Evolutionary conservation across 2,329 filamentous ascomycete genomes (phyloP), one percentile per base, ranked within the genome.

Genomic region (Plectosphaerella sp.): DNA sequence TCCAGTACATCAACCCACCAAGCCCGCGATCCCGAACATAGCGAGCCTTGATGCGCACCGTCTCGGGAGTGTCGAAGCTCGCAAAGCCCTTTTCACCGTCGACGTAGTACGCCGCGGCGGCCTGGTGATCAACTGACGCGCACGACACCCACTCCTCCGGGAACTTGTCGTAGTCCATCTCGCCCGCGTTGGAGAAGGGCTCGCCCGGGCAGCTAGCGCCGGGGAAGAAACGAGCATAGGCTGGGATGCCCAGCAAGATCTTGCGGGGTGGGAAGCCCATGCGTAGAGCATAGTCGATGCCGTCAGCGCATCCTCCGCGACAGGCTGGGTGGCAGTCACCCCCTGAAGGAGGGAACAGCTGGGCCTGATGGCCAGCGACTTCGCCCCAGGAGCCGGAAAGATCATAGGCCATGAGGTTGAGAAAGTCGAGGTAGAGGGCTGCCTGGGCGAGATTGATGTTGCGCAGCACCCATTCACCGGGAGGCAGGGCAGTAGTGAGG

Each of bases 401-500:
- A 64, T 88, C 85, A 62, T 88, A 88, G 12, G 78, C 75, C 86
- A 88, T 88, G 45, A 88, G 71, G 60, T 88, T 87, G 55, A 88
- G 69, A 59, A 80, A 72, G 63, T 88, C 83, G 45, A 88, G 72
- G 37, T 80, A 68, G 4, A 70, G 58, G 2, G 77, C 72, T 2
- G 80, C 78, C 11, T 73, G 68, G 3, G 60, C 58, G 4, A 87
- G 68, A 56, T 86, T 74, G 61, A 88, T 83, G 61, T 86, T 72
- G 55, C 72, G 73, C 18, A 88, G 72, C 14, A 78, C 80, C 74
- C 83, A 87, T 60, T 82, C 73, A 2, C 82, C 83, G 1, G 79
- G 80, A 2, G 84, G 83, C 2, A 88, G 75, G 9, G 84, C 84
- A 2, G 82, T 80, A 2, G 82, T 80, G 24, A 88, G 62, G 1